Evolutionary conservation across 495 filamentous ascomycete genomes (phyloP).

Genomic region (Neurospora intermedia): DNA sequence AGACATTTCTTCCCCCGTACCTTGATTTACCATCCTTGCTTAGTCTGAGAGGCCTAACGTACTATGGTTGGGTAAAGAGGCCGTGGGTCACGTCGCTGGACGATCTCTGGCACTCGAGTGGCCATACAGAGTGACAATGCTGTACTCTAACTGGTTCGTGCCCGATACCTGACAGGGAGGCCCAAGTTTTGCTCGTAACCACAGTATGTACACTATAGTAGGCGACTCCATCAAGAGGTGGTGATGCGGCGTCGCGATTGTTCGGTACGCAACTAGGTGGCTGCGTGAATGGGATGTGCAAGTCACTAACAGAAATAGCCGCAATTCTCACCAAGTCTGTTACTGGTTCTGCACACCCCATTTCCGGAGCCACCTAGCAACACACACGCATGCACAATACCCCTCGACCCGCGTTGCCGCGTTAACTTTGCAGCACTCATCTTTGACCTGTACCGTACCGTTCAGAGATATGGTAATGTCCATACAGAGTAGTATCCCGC

Average conservation of each 20-base stretch:
- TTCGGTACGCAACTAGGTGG: background rate
- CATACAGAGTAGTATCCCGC: background rate
- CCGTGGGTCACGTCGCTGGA: too few relatives aligned
- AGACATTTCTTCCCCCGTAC: background rate
- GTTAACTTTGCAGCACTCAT: background rate
- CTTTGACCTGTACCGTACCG: background rate
- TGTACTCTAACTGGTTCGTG: too few relatives aligned
- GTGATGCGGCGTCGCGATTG: background rate
- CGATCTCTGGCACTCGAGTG: too few relatives aligned
- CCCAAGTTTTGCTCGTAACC: too few relatives aligned
- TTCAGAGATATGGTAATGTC: background rate
- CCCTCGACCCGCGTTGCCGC: background rate
- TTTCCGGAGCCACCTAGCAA: too few relatives aligned
- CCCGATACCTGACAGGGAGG: too few relatives aligned
- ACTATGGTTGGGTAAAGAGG: too few relatives aligned
- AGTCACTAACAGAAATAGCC: too few relatives aligned
- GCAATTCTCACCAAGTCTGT: background rate
- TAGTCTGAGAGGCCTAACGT: background rate
- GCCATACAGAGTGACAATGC: too few relatives aligned
- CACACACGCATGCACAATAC: background rate
- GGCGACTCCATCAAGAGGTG: background rate
- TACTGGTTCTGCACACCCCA: too few relatives aligned
- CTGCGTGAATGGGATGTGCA: too few relatives aligned
- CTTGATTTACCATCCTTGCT: background rate
- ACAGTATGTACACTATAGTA: background rate